Evolutionary conservation across 257 asterid genomes (phyloP).

Genomic region (Salvia splendens): DNA sequence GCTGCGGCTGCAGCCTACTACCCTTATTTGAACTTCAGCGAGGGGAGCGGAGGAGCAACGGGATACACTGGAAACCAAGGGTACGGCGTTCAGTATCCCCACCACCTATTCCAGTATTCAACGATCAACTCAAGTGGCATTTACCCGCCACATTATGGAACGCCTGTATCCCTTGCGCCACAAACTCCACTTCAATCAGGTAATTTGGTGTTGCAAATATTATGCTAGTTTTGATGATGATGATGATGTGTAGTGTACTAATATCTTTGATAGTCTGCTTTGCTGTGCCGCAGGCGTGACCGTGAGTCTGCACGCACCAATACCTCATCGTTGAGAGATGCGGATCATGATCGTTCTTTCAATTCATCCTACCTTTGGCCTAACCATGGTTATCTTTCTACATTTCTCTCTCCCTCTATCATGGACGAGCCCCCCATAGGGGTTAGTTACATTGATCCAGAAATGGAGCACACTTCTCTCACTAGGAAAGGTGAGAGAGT

Average conservation of each 20-base stretch:
- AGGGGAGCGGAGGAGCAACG: constrained; percentile 54
- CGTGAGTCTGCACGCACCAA: constrained; percentile 60
- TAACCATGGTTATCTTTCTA: constrained; percentile 80
- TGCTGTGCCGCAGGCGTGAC: constrained; percentile 97
- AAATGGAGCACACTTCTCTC: constrained; percentile 50
- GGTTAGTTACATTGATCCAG: constrained; percentile 46
- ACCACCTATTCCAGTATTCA: constrained; percentile 75
- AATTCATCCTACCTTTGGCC: constrained; percentile 63
- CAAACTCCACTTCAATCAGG: constrained; percentile 89
- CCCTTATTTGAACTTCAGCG: constrained; percentile 75
- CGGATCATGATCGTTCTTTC: constrained; percentile 9
- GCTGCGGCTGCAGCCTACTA: constrained; percentile 61
- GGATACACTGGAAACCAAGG: constrained; percentile 58
- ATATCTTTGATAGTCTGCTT: constrained; percentile 87
- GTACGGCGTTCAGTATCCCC: constrained; percentile 73
- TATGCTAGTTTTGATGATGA: too few species aligned
- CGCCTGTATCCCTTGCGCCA: constrained; percentile 70
- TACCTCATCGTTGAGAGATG: constrained; percentile 66
- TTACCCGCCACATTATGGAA: constrained; percentile 76
- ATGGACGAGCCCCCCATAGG: constrained; percentile 59
- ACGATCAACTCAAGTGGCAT: constrained; percentile 51
- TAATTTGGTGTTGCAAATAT: constrained; percentile 9
- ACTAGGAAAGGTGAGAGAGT: constrained; percentile 67
- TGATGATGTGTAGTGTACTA: constrained; percentile 36
- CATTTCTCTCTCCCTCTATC: constrained; percentile 31